Conservation (phyloP, 441 rosid genomes). For the Daphne laureola region DNA sequence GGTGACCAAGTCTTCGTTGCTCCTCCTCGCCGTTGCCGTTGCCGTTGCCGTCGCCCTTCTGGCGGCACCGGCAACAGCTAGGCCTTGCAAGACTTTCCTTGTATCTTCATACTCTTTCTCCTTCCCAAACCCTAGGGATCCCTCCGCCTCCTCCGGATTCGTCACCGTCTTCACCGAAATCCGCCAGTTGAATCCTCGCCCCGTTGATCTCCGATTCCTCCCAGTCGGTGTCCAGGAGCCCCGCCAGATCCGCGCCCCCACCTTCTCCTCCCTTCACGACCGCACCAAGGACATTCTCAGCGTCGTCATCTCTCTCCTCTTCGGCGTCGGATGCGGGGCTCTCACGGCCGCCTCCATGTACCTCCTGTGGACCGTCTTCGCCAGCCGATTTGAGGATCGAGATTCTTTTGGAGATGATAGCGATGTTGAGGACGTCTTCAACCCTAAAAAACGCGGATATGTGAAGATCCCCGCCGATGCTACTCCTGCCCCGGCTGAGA, state of each 20-base stretch:
- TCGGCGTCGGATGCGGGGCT: slow-evolving; percentile 94
- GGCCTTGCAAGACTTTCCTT: slow-evolving; percentile 68
- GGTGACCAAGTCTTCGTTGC: neutral
- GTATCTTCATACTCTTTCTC: slow-evolving; percentile 59
- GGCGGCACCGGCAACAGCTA: slow-evolving; percentile 30
- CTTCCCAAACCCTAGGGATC: slow-evolving; percentile 34
- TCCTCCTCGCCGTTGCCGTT: slow-evolving; percentile 18
- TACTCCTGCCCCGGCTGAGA: slow-evolving; percentile 8
- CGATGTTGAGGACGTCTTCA: slow-evolving; percentile 22
- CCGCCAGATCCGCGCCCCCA: slow-evolving; percentile 5
- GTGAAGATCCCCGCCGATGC: slow-evolving; percentile 50
- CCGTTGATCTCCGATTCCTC: slow-evolving; percentile 13
- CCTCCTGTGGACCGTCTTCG: slow-evolving; percentile 77
- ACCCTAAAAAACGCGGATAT: slow-evolving; percentile 58
- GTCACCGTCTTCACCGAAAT: slow-evolving; percentile 63
- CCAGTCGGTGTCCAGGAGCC: too few relatives aligned
- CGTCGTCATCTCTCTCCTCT: slow-evolving; percentile 72
- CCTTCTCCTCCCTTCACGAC: slow-evolving; percentile 56
- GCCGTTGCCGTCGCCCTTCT: slow-evolving; percentile 25
- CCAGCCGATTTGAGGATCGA: slow-evolving; percentile 8
- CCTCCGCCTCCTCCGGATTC: slow-evolving; percentile 36
- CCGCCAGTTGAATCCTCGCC: slow-evolving; percentile 32
- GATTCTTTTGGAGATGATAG: slow-evolving; percentile 22
- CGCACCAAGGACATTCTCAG: slow-evolving; percentile 82
- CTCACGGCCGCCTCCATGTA: slow-evolving; percentile 90